A percentile compares a stretch with the other conserved stretches of the same genome.
Conservation (phyloP, 2,329 filamentous ascomycete species). For the Paracorniculantispora psalliotae region DNA sequence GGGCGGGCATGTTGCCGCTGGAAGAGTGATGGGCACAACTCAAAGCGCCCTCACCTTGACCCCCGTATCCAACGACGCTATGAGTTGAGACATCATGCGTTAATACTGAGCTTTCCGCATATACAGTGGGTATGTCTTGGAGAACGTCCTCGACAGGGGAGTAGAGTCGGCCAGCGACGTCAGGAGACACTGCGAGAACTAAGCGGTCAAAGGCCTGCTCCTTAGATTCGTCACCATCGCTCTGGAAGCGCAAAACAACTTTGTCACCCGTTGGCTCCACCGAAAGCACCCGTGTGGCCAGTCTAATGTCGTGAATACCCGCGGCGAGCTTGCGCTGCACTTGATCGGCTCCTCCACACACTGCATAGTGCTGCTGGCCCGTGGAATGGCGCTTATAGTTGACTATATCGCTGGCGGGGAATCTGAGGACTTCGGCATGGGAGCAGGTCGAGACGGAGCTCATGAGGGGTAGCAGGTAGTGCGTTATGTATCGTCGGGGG, state of each 20-base stretch:
- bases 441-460: slow-evolving; percentile 51
- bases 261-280: slow-evolving; percentile 19
- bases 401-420: slow-evolving; percentile 49
- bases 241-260: neutral
- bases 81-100: slow-evolving; percentile 8
- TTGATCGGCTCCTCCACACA: slow-evolving; percentile 41
- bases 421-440: slow-evolving; percentile 43
- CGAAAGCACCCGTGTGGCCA: slow-evolving; percentile 33
- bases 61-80: neutral
- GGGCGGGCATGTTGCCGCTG: slow-evolving; percentile 21
- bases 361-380: slow-evolving; percentile 45
- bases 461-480: slow-evolving; percentile 51
- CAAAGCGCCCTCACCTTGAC: neutral
- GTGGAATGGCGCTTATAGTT: slow-evolving; percentile 45
- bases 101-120: slow-evolving; percentile 44
- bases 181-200: slow-evolving; percentile 50
- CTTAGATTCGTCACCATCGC: slow-evolving; percentile 8
- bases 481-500: slow-evolving; percentile 40
- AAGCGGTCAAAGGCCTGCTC: slow-evolving; percentile 45
- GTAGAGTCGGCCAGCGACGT: slow-evolving; percentile 46
- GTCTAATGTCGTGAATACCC: slow-evolving; percentile 35
- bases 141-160: slow-evolving; percentile 34
- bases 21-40: slow-evolving; percentile 26
- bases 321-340: slow-evolving; percentile 42
- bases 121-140: slow-evolving; percentile 40